Evolutionary conservation across 768 basidiomycete species (phyloP).

Genomic region (Phylloporus sp.): DNA sequence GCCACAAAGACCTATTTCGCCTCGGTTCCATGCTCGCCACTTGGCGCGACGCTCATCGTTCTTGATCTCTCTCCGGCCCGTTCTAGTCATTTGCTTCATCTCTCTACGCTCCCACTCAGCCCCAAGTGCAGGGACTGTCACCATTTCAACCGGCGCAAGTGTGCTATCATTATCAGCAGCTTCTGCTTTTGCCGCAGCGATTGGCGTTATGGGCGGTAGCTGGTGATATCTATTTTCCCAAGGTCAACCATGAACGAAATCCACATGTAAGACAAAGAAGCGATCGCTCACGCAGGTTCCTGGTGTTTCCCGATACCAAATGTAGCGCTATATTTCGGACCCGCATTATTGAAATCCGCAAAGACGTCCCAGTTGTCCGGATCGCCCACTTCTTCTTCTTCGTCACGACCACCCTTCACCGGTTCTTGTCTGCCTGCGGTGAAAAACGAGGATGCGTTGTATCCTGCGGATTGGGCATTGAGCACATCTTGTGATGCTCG

Average conservation of each 20-base stretch:
- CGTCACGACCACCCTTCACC: constrained; percentile 72
- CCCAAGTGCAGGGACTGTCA: constrained; percentile 89
- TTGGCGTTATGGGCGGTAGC: constrained; percentile 30
- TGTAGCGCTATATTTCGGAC: constrained; percentile 69
- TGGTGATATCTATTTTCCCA: constrained; percentile 41
- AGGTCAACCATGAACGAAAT: constrained; percentile 7
- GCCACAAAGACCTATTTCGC: constrained; percentile 77
- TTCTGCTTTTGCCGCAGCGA: constrained; percentile 33
- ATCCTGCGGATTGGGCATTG: constrained; percentile 57
- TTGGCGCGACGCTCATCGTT: constrained; percentile 48
- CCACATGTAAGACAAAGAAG: neutral
- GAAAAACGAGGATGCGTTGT: constrained; percentile 68
- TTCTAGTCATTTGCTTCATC: constrained; percentile 70
- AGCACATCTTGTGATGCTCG: constrained; percentile 47
- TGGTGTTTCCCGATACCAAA: constrained; percentile 43
- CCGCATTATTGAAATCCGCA: constrained; percentile 86
- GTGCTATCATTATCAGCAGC: constrained; percentile 31
- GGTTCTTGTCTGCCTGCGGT: constrained; percentile 71
- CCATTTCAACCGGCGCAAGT: constrained; percentile 68
- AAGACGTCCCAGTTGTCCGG: constrained; percentile 71
- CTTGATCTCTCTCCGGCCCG: constrained; percentile 62
- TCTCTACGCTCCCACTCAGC: constrained; percentile 86
- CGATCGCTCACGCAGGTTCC: constrained; percentile 44
- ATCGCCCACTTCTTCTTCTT: constrained; percentile 48
- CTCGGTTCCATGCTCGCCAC: constrained; percentile 77